Conservation (phyloP, 1,284 basidiomycete genomes). For the Malassezia brasiliensis region DNA sequence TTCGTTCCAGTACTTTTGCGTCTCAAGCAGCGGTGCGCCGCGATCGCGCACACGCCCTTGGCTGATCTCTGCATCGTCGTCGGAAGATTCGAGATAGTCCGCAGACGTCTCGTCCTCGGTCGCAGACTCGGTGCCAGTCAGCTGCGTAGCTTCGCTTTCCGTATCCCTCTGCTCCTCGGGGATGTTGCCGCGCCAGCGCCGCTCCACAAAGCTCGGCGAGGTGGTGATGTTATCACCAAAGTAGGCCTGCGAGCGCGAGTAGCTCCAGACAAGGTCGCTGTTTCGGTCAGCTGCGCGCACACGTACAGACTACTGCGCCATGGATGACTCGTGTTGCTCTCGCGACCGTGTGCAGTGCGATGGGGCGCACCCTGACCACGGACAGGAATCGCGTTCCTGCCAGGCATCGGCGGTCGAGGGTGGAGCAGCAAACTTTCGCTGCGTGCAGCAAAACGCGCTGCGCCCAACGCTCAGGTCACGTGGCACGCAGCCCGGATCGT, state of each 20-base stretch:
- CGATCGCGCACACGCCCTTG: constrained; percentile 13
- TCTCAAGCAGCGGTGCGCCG: neutral
- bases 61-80: constrained; percentile 1
- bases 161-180: constrained; percentile 11
- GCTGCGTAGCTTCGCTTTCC: constrained; percentile 15
- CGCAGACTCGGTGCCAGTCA: constrained; percentile 19
- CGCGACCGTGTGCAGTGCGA: neutral
- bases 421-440: too few species aligned
- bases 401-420: constrained; percentile 4
- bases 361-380: neutral
- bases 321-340: constrained; percentile 20
- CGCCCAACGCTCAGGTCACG: neutral
- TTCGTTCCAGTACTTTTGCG: neutral
- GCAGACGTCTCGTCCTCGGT: constrained; percentile 15
- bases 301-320: constrained; percentile 28
- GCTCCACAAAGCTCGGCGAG: constrained; percentile 41
- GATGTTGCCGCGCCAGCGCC: constrained; percentile 31
- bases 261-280: constrained; percentile 44
- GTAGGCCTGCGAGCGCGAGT: constrained; percentile 46
- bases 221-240: constrained; percentile 47
- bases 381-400: constrained; percentile 15
- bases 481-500: neutral
- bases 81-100: constrained; percentile 3
- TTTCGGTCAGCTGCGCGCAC: constrained; percentile 9
- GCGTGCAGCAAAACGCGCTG: neutral